phyloP scores from a whole-genome alignment of 2,329 filamentous ascomycete species.

The Talaromyces albobiverticillius region DNA sequence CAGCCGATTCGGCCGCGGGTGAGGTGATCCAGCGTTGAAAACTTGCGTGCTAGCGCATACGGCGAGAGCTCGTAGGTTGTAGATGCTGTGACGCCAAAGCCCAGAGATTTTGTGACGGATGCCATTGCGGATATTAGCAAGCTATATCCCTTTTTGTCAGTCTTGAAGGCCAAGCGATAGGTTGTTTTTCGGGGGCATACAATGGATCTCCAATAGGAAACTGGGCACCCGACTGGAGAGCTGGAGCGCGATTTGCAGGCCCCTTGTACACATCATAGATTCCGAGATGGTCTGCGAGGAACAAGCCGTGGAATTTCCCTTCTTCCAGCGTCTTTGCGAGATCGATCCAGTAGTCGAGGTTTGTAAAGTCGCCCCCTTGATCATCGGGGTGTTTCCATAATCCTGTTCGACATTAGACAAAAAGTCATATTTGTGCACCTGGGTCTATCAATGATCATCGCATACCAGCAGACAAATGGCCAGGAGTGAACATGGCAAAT shows the following conservation, averaged over 20 bases:
- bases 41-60: conserved; percentile 53
- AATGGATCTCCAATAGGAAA: conserved; percentile 45
- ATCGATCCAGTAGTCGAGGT: conserved; percentile 46
- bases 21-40: conserved; percentile 55
- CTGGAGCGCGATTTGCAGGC: conserved; percentile 36
- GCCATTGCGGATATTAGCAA: conserved; percentile 44
- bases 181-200: conserved; percentile 20
- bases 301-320: conserved; percentile 51
- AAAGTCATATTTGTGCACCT: too few species aligned
- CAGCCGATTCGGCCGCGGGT: conserved; percentile 51
- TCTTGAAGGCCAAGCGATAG: not conserved
- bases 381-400: conserved; percentile 21
- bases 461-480: conserved; percentile 41
- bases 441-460: too few species aligned
- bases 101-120: conserved; percentile 45
- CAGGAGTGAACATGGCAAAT: conserved; percentile 48
- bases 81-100: conserved; percentile 53
- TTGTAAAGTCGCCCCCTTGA: conserved; percentile 39
- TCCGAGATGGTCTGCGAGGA: conserved; percentile 51
- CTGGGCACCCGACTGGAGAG: conserved; percentile 39
- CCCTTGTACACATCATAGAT: conserved; percentile 48
- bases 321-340: conserved; percentile 48
- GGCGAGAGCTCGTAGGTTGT: conserved; percentile 54
- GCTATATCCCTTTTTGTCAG: not conserved
- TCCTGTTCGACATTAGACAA: not conserved